Percentiles rank a stretch among this genome's conserved stretches.
These are phyloP conservation scores for Penicillium simplicissimum DNA, from an alignment of 495 filamentous ascomycete species.

Conservation along the genomic window DNA sequence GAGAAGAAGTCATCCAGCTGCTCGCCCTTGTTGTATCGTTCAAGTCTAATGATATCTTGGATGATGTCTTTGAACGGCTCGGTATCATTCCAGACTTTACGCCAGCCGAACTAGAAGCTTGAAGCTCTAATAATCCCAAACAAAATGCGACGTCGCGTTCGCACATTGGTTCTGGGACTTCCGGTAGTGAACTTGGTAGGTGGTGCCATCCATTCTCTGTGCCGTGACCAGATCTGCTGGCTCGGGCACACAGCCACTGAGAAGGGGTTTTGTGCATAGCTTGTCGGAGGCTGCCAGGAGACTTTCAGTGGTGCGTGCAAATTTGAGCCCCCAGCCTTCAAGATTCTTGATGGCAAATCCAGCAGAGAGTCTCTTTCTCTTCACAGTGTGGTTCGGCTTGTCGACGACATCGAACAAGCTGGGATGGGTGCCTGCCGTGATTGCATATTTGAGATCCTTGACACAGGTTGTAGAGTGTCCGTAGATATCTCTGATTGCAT, in stretches of 20 bases:
- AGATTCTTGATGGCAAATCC: constrained; percentile 52
- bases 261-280: constrained; percentile 18
- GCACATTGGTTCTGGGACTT: constrained; percentile 18
- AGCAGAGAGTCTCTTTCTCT: constrained; percentile 42
- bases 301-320: constrained; percentile 39
- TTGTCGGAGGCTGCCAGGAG: constrained; percentile 29
- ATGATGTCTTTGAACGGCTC: constrained; percentile 30
- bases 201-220: constrained; percentile 33
- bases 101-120: constrained; percentile 8
- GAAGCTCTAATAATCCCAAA: constrained; percentile 20
- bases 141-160: constrained; percentile 15
- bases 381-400: constrained; percentile 36
- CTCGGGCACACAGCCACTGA: constrained; percentile 39
- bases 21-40: constrained; percentile 41
- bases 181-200: constrained; percentile 19
- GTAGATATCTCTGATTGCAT: constrained; percentile 52
- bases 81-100: constrained; percentile 9
- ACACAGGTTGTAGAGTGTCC: constrained; percentile 46
- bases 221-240: constrained; percentile 34
- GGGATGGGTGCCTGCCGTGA: constrained; percentile 36
- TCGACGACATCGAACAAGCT: constrained; percentile 40
- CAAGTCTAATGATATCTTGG: constrained; percentile 2
- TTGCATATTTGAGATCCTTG: constrained; percentile 46
- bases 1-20: constrained; percentile 52
- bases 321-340: constrained; percentile 49